Evolutionary conservation across 768 basidiomycete species (phyloP).

Genomic region (Termitomyces sp.): DNA sequence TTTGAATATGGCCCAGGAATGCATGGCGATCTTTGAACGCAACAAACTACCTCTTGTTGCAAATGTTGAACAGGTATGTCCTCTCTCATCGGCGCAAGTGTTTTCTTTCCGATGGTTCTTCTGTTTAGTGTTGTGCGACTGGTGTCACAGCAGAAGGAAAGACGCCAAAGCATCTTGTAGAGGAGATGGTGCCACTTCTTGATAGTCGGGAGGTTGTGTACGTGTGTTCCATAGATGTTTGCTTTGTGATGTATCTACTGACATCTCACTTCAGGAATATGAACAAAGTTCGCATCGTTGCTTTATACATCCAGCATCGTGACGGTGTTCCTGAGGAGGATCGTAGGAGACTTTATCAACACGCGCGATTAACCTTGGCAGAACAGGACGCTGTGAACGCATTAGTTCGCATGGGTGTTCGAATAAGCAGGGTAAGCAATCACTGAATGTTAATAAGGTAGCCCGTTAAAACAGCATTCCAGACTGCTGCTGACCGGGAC

Average conservation of each 20-base stretch:
- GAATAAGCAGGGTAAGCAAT: slow-evolving; percentile 70
- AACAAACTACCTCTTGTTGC: slow-evolving; percentile 80
- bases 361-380: slow-evolving; percentile 78
- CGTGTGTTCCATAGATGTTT: slow-evolving; percentile 17
- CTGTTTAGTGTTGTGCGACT: slow-evolving; percentile 81
- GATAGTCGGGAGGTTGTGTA: slow-evolving; percentile 84
- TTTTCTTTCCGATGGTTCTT: not conserved
- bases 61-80: slow-evolving; percentile 79
- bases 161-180: slow-evolving; percentile 89
- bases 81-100: slow-evolving; percentile 15
- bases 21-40: slow-evolving; percentile 89
- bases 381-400: slow-evolving; percentile 96
- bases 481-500: slow-evolving; percentile 77
- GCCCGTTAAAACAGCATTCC: not conserved
- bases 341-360: slow-evolving; percentile 88
- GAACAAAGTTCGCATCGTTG: slow-evolving; percentile 95
- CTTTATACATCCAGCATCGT: slow-evolving; percentile 88
- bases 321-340: slow-evolving; percentile 99
- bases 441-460: not conserved
- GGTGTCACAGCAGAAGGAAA: slow-evolving; percentile 90
- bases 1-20: slow-evolving; percentile 96
- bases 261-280: slow-evolving; percentile 47
- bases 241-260: not conserved
- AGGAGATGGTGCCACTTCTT: slow-evolving; percentile 97
- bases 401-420: slow-evolving; percentile 73